Base-by-base conservation (phyloP, 345 rosid genomes). In the Carallia brachiata region DNA sequence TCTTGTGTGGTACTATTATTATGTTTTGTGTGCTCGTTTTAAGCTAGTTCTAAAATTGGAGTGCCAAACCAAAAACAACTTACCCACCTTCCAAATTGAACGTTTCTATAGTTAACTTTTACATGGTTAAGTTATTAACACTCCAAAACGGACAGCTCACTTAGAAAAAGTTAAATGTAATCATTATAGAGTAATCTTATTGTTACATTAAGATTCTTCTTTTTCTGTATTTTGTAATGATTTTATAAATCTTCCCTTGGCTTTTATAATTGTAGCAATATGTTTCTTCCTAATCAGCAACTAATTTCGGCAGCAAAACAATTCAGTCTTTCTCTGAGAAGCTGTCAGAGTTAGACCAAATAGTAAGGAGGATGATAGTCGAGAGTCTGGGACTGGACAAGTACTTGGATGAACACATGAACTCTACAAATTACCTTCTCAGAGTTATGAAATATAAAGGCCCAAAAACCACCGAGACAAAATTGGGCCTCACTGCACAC, bases 341-440 rank as follows among this genome's bases (percentile, higher is more conserved):
- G 12, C 48, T 78, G 36, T 72, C 62, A 9, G 84, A 77, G 34
- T 39, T 85, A 32, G 78, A 82, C 36, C 53, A 74, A 37, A 64
- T 74, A 54, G 75, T 74, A 34, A 63, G 75, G 52, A 65, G 68
- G 54, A 82, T 80, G 83, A 64, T 80, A 1, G 57, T 80, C 6
- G 85, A 78, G 53, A 72, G 79, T 61, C 70, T 71, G 30, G 82
- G 85, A 5, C 40, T 82, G 17, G 72, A 78, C 53, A 74, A 82
- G 62, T 54, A 71, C 81, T 54, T 71, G 36, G 78, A 82, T 6
- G 66, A 73, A 4, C 80, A 77, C 48, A 60, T 70, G 60, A 64
- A 67, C 36, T 75, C 75, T 5, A 78, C 63, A 30, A 61, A 23
- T 36, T 71, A 79, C 55, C 78, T 77, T 47, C 75, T 84, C 27